Evolutionary conservation across 208 protist species (phyloP), one percentile per base, ranked within the genome.

Genomic region (Crithidia expoeki): DNA sequence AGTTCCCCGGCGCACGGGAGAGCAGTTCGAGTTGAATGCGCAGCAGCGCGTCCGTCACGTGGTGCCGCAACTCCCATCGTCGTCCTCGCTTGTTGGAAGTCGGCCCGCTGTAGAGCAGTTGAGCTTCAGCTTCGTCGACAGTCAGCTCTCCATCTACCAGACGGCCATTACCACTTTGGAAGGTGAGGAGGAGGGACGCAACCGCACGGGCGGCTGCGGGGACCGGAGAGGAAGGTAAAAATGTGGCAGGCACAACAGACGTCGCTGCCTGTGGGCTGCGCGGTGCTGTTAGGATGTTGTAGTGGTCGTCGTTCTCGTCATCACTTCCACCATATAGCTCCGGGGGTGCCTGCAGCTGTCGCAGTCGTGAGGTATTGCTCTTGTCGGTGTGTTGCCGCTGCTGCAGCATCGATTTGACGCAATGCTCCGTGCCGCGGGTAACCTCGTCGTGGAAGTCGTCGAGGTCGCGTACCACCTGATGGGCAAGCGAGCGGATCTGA

Each of bases 41-140:
- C 38, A 74, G 69, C 4, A 74, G n/a, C 7, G 60, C 69, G 34
- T 74, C 69, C 14, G 60, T 74, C 19, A 21, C 60, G 69, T 67
- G 60, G 53, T 66, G 69, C 52, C 69, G 69, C 69, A 74, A 60
- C 42, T 74, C 69, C 60, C 69, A 74, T 1, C 69, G 58, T 2
- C 60, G 58, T 11, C 68, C 68, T 0, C 46, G 70, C 52, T 68
- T 51, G 44, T 63, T 63, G 7, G 55, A 51, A 0, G 70, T 75
- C 17, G 61, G 61, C 5, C 70, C 50, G 46, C 61, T 75, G 60
- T 49, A 61, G 30, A 75, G 70, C 12, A 75, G 30, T 14, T 55
- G 59, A 46, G 61, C 61, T 3, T 46, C 42, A 12, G 50, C 23
- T 32, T 60, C 58, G 25, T 67, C 68, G 5, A 68, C 68, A 0